Base-by-base conservation (phyloP, 306 rosid genomes). In the Castanospermum australe region DNA sequence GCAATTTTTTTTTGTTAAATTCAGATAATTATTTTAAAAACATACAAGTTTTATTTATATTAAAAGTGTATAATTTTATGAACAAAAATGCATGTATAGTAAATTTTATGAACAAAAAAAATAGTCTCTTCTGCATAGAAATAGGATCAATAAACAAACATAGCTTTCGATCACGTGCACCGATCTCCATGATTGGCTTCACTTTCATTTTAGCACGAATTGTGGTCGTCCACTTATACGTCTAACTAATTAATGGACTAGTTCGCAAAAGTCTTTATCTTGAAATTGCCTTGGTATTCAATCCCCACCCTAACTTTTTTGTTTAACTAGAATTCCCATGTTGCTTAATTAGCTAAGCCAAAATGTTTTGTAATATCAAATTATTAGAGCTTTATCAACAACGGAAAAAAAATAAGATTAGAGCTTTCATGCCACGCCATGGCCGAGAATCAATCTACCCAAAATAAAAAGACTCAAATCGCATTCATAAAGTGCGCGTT, bases 101-200 rank as follows among this genome's bases (percentile, higher is more conserved):
- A 22, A 12, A 56, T 28, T 28, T 28, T 28, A n/a, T n/a, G 1
- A 28, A 28, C 3, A 28, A 28, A 28, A 28, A 28, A 28, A 28
- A n/a, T n/a, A 1, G 3, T 28, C 32, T 28, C 32, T 28, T 28
- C 32, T 28, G 32, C 63, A 41, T 33, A 33, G 24, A 62, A 33
- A 10, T 62, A 0, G n/a, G 17, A 64, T 11, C 36, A 15, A 73
- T 69, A 60, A 79, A 48, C 54, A 50, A 80, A 68, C 42, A 42
- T 56, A 15, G 36, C 65, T 73, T 65, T 74, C 65, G 17, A 59
- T 73, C 74, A 78, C 59, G 79, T 56, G 84, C 67, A 8, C 44
- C 67, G 8, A 67, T 60, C 57, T 25, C 21, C 10, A 74, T 82
- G 81, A 79, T 79, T 70, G 75, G 36, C 0, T 36, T 63, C 59